A percentile compares a stretch with the other conserved stretches of the same genome.
Evolutionary conservation across 2,329 filamentous ascomycete species (phyloP).

Genomic region (Drechslerella stenobrocha): DNA sequence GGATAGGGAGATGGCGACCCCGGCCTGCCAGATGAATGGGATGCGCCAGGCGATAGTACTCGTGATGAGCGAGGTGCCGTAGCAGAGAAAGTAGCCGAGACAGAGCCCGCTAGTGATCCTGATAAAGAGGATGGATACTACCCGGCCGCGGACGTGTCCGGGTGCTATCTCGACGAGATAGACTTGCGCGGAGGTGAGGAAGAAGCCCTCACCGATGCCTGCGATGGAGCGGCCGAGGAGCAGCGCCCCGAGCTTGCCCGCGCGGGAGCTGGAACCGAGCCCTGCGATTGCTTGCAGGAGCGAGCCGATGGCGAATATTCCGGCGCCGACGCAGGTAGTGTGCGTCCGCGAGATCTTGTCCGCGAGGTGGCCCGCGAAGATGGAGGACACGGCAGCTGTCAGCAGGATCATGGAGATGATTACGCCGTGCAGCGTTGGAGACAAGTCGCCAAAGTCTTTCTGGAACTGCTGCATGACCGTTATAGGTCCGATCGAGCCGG

Average conservation of each 20-base stretch:
- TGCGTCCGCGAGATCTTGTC: constrained; percentile 61
- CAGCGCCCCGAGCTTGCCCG: constrained; percentile 59
- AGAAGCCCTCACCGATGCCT: constrained; percentile 66
- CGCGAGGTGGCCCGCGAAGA: constrained; percentile 63
- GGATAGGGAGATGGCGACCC: constrained; percentile 57
- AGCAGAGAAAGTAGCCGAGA: constrained; percentile 65
- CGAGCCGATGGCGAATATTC: constrained; percentile 62
- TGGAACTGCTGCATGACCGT: constrained; percentile 64
- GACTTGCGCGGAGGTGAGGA: constrained; percentile 63
- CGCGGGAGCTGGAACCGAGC: constrained; percentile 49
- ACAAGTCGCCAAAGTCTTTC: constrained; percentile 60
- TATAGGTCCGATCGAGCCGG: constrained; percentile 64
- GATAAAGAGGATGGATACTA: constrained; percentile 63
- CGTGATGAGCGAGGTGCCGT: constrained; percentile 60
- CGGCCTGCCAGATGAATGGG: constrained; percentile 61
- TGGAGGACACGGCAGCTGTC: constrained; percentile 63
- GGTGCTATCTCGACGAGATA: constrained; percentile 68
- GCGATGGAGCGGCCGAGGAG: constrained; percentile 62
- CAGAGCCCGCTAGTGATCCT: constrained; percentile 61
- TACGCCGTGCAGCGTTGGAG: constrained; percentile 62
- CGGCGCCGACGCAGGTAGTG: constrained; percentile 60
- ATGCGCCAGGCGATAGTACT: constrained; percentile 63
- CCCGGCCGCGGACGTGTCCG: constrained; percentile 58
- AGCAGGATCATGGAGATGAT: constrained; percentile 65
- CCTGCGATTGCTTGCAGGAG: constrained; percentile 60